Evolutionary conservation across 179 eudicot genomes (phyloP), one percentile per base, ranked within the genome.

Genomic region (Amaranthus tricolor): DNA sequence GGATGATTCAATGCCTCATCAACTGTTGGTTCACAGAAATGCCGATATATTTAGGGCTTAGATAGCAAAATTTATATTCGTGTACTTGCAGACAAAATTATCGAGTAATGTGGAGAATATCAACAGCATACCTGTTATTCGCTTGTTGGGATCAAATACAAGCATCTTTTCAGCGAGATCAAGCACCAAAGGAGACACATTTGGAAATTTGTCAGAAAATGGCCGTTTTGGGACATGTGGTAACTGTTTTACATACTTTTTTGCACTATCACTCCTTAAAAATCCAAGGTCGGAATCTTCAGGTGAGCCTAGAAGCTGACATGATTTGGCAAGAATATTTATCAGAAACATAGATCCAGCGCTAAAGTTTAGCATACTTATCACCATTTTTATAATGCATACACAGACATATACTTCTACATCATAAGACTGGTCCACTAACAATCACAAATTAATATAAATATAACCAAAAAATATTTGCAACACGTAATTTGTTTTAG

Each of bases 1-100:
- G 98, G 97, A 79, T 94, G 98, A 73, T 85, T 90, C 80, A 94
- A 73, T 73, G 98, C 98, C 73, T 90, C 98, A 71, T 94, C 97
- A 77, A 94, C 98, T 94, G 74, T 52, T 1, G 9, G 65, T 60
- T 64, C 48, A 70, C 13, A 16, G 24, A 67, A 55, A 68, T 58
- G 19, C 19, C 40, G 51, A 65, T 9, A 1, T 14, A 20, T 54
- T 70, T 19, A 40, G 52, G 17, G 47, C 58, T 20, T 57, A 12
- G 55, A 19, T 44, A 44, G 16, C 7, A 45, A 66, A 66, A 57
- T 12, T 6, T 49, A 21, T n/a, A 11, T 9, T 19, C 19, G 2
- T 16, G 58, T 13, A 66, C 50, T 14, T n/a, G 7, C 24, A 19
- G 56, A 31, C 12, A 57, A 62, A 44, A 6, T 51, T 6, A 11